A percentile compares a stretch with the other conserved stretches of the same genome.
Conservation (phyloP, 2,329 filamentous ascomycete genomes). For the Neofusicoccum parvum region DNA sequence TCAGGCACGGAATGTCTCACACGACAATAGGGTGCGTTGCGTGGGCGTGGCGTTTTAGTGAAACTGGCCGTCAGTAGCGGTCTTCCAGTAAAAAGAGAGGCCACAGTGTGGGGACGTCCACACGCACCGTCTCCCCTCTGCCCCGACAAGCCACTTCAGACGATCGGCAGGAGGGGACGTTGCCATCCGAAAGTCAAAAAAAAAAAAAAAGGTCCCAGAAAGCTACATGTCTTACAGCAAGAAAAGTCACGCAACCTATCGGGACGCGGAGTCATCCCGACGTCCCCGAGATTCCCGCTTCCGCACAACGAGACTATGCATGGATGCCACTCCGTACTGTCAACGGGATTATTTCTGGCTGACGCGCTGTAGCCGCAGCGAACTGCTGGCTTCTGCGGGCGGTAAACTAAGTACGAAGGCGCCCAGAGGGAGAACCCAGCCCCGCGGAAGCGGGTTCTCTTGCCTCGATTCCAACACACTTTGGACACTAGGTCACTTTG, state of each 20-base stretch:
- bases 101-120: not conserved
- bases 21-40: not conserved
- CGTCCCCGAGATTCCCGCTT: constrained; percentile 10
- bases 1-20: not conserved
- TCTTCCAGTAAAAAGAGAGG: not conserved
- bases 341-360: not conserved
- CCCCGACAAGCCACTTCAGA: too few relatives aligned
- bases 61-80: not conserved
- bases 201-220: not conserved
- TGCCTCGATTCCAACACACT: too few relatives aligned
- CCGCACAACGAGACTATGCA: not conserved
- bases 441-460: not conserved
- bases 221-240: constrained; percentile 10
- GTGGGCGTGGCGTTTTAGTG: not conserved
- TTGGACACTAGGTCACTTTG: too few relatives aligned
- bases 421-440: not conserved
- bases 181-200: not conserved
- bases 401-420: not conserved
- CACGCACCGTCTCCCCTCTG: not conserved
- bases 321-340: not conserved
- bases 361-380: not conserved
- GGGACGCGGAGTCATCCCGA: not conserved
- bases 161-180: not conserved
- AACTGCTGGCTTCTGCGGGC: too few relatives aligned
- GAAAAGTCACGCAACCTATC: constrained; percentile 11